Evolutionary conservation across 345 rosid species (phyloP).

Genomic region (Microcos paniculata): DNA sequence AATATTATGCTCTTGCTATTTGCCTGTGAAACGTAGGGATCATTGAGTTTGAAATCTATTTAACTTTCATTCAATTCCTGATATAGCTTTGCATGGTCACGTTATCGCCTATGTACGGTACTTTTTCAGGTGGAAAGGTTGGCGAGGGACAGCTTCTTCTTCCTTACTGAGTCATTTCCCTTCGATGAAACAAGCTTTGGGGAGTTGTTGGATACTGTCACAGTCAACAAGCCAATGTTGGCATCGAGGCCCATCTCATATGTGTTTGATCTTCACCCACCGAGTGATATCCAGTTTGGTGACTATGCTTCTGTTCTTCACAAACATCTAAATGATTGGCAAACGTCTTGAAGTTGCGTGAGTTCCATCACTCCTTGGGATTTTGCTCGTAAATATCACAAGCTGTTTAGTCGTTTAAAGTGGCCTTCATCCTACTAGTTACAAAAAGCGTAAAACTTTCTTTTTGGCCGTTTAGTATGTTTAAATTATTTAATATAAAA

Average conservation of each 20-base stretch:
- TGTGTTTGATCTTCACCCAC: slow-evolving; percentile 64
- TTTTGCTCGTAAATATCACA: not conserved
- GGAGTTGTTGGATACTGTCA: slow-evolving; percentile 36
- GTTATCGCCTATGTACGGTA: not conserved
- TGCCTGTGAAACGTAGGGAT: not conserved
- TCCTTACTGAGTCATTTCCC: slow-evolving; percentile 65
- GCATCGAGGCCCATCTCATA: slow-evolving; percentile 66
- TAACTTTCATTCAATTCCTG: not conserved
- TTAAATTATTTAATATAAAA: no score
- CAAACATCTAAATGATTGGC: slow-evolving; percentile 28
- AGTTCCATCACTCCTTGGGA: not conserved
- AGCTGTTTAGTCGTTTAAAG: not conserved
- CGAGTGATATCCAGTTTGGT: slow-evolving; percentile 50
- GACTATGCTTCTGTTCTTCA: slow-evolving; percentile 38
- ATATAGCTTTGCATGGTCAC: not conserved
- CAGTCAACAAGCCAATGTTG: slow-evolving; percentile 50
- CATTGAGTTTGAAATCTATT: not conserved
- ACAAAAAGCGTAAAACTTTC: no score
- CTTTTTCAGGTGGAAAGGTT: slow-evolving; percentile 67
- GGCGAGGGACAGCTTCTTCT: slow-evolving; percentile 83
- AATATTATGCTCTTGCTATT: not conserved
- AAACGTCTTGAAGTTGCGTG: not conserved
- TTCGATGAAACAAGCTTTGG: slow-evolving; percentile 68
- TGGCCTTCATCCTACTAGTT: not conserved
- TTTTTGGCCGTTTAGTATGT: no score